A percentile compares a stretch with the other conserved stretches of the same genome.
phyloP scores from a whole-genome alignment of 495 filamentous ascomycete species.

The Barbatosphaeria neglecta region DNA sequence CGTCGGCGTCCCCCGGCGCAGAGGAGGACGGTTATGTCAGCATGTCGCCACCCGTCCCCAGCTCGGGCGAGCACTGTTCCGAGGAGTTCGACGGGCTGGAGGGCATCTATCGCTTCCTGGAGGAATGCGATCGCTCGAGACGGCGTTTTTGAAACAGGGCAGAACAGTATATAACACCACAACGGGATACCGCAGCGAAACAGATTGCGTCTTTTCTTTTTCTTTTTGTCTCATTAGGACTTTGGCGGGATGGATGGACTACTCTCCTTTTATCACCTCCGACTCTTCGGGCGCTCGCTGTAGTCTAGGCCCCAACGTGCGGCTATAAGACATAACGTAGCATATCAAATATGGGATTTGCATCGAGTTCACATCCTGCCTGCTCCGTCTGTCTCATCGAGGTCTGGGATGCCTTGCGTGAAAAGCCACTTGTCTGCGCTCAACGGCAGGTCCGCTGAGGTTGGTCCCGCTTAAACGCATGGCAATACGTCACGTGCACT shows the following conservation, averaged over 20 bases:
- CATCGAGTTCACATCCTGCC: no score
- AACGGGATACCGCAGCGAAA: no score
- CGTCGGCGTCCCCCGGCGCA: conserved; percentile 11
- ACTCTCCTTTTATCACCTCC: not conserved
- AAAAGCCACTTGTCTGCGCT: no score
- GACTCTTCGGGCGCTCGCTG: not conserved
- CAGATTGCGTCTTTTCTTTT: not conserved
- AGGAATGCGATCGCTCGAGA: conserved; percentile 63
- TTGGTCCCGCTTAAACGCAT: no score
- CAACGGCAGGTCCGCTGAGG: no score
- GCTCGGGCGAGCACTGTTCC: conserved; percentile 29
- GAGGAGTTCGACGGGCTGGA: conserved; percentile 65
- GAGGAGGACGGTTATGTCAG: conserved; percentile 36
- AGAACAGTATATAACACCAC: no score
- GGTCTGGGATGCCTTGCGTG: no score
- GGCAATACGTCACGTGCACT: no score
- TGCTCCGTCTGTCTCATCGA: no score
- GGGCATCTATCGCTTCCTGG: conserved; percentile 78
- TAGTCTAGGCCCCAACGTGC: not conserved
- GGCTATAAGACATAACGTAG: not conserved
- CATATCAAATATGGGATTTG: no score
- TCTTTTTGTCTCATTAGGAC: not conserved
- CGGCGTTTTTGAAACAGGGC: conserved; percentile 12
- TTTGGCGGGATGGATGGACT: not conserved
- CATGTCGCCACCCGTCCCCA: conserved; percentile 32